These are phyloP conservation scores for Diddensiella transvaalensis DNA, from an alignment of 805 yeast genomes.

Conservation along the genomic window DNA sequence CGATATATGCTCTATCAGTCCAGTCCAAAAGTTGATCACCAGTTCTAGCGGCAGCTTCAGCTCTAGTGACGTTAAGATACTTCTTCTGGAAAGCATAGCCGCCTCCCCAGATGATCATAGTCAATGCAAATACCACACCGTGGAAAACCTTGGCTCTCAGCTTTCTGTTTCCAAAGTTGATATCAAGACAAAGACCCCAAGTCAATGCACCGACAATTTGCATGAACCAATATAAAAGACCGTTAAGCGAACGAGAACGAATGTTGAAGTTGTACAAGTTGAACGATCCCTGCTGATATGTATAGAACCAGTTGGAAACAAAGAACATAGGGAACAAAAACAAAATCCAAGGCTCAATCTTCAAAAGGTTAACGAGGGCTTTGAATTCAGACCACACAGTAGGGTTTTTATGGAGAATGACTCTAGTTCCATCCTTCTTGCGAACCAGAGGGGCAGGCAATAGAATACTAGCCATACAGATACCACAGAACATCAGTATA, in stretches of 20 bases:
- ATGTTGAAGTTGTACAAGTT: conserved; percentile 53
- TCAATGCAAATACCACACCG: conserved; percentile 37
- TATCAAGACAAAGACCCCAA: conserved; percentile 46
- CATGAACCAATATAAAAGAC: conserved; percentile 54
- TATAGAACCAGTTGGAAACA: conserved; percentile 61
- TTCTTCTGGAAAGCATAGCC: conserved; percentile 29
- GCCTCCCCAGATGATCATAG: conserved; percentile 43
- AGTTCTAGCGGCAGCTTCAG: conserved; percentile 21
- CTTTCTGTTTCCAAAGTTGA: conserved; percentile 39
- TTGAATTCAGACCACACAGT: conserved; percentile 43
- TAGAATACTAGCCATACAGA: conserved; percentile 42
- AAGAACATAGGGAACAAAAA: conserved; percentile 59
- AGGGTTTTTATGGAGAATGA: conserved; percentile 44
- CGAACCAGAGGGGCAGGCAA: conserved; percentile 49
- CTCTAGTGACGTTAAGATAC: conserved; percentile 10
- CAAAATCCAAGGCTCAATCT: conserved; percentile 43
- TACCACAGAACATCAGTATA: conserved; percentile 47
- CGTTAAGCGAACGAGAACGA: conserved; percentile 60
- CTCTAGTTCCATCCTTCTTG: conserved; percentile 48
- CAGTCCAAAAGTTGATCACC: conserved; percentile 40
- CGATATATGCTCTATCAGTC: conserved; percentile 45
- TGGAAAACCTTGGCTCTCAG: conserved; percentile 47
- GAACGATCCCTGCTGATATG: conserved; percentile 57
- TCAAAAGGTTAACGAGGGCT: conserved; percentile 39
- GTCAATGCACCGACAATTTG: conserved; percentile 56